phyloP scores from a whole-genome alignment of 345 rosid genomes.

The Punica granatum region DNA sequence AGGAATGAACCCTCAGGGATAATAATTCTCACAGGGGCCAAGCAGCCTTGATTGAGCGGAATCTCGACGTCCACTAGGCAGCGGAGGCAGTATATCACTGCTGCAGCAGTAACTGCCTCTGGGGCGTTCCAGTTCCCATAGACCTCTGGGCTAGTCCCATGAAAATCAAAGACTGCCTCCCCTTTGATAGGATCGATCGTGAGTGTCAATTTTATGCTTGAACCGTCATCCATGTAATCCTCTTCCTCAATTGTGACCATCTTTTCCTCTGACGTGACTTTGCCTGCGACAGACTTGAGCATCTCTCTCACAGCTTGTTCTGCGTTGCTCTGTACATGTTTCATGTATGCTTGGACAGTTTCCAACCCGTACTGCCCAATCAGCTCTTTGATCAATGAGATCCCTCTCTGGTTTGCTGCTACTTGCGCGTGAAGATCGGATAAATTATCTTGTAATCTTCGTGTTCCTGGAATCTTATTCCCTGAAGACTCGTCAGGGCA shows the following conservation, averaged over 20 bases:
- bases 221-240: slow-evolving; percentile 96
- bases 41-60: slow-evolving; percentile 94
- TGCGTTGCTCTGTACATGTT: slow-evolving; percentile 76
- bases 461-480: slow-evolving; percentile 67
- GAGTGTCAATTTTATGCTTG: slow-evolving; percentile 64
- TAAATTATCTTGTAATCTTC: slow-evolving; percentile 80
- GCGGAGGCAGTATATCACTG: slow-evolving; percentile 92
- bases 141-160: slow-evolving; percentile 88
- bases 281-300: slow-evolving; percentile 77
- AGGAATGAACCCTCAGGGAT: slow-evolving; percentile 80
- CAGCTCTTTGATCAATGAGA: slow-evolving; percentile 73
- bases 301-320: slow-evolving; percentile 94
- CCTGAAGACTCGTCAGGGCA: slow-evolving; percentile 34
- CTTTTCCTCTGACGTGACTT: slow-evolving; percentile 33
- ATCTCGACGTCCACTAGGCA: slow-evolving; percentile 81
- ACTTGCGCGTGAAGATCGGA: slow-evolving; percentile 97
- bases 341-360: slow-evolving; percentile 94
- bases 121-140: slow-evolving; percentile 98
- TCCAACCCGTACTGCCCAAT: slow-evolving; percentile 77
- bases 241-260: slow-evolving; percentile 62
- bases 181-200: slow-evolving; percentile 61
- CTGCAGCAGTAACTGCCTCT: slow-evolving; percentile 91
- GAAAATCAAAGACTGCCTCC: slow-evolving; percentile 81
- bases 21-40: slow-evolving; percentile 75
- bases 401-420: slow-evolving; percentile 96